Percentiles rank a stretch among this genome's conserved stretches.
Conservation (phyloP, 352 stramenopile genomes). For the Peronospora destructor region DNA sequence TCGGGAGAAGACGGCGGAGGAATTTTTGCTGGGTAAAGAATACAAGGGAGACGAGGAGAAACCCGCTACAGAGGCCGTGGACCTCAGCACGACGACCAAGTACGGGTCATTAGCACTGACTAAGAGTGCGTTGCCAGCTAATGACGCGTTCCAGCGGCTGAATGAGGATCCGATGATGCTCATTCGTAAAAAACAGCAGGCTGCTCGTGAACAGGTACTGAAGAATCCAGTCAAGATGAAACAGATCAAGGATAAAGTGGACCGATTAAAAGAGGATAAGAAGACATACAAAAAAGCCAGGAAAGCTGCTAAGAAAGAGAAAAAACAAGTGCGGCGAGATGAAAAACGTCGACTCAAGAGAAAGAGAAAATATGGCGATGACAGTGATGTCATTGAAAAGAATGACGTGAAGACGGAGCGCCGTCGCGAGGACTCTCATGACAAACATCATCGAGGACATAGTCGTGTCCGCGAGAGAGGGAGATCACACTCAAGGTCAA, state of each 20-base stretch:
- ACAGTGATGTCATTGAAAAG: slow-evolving; percentile 22
- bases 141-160: slow-evolving; percentile 89
- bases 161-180: slow-evolving; percentile 96
- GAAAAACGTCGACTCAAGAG: slow-evolving; percentile 36
- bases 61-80: slow-evolving; percentile 23
- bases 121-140: slow-evolving; percentile 54
- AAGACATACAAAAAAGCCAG: slow-evolving; percentile 63
- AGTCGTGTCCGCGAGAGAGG: slow-evolving; percentile 4
- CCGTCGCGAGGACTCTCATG: slow-evolving; percentile 7
- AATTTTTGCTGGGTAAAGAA: slow-evolving; percentile 92
- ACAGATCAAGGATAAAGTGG: slow-evolving; percentile 75
- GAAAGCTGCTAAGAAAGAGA: slow-evolving; percentile 67
- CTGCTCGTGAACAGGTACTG: slow-evolving; percentile 71
- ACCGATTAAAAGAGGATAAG: slow-evolving; percentile 73
- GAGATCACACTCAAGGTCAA: slow-evolving; percentile 15
- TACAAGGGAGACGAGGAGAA: slow-evolving; percentile 45
- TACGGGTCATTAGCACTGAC: slow-evolving; percentile 62
- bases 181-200: slow-evolving; percentile 83
- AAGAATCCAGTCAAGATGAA: slow-evolving; percentile 90
- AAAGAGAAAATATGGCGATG: slow-evolving; percentile 33
- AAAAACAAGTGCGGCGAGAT: slow-evolving; percentile 31
- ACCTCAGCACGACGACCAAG: slow-evolving; percentile 52
- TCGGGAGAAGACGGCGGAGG: slow-evolving; percentile 64
- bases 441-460: slow-evolving; percentile 10
- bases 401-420: slow-evolving; percentile 10